Percentiles rank a stretch among this genome's conserved stretches.
Evolutionary conservation across 2,329 filamentous ascomycete genomes (phyloP).

Genomic region (Cordyceps pruinosa): DNA sequence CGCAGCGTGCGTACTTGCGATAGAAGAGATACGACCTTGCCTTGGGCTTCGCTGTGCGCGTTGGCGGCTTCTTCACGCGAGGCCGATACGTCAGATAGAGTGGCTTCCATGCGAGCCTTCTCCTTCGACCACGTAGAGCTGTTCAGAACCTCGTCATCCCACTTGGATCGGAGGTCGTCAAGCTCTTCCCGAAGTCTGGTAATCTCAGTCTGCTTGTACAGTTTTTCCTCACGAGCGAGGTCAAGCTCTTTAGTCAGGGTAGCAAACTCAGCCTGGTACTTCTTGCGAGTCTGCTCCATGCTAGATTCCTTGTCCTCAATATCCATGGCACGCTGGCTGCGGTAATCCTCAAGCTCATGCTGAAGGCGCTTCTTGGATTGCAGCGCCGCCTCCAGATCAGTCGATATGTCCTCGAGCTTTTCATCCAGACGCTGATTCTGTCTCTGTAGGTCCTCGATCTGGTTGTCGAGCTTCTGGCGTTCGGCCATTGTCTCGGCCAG

Average conservation of each 20-base stretch:
- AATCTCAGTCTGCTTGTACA: constrained; percentile 80
- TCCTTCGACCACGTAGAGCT: constrained; percentile 98
- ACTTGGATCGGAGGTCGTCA: constrained; percentile 89
- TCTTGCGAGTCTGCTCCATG: constrained; percentile 94
- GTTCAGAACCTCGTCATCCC: constrained; percentile 97
- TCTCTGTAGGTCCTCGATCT: constrained; percentile 83
- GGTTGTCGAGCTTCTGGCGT: constrained; percentile 79
- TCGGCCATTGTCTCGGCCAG: constrained; percentile 88
- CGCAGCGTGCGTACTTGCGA: constrained; percentile 83
- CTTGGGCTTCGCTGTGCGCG: constrained; percentile 90
- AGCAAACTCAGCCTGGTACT: constrained; percentile 91
- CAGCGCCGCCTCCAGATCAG: constrained; percentile 75
- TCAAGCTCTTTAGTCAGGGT: constrained; percentile 88
- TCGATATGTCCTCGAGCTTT: constrained; percentile 82
- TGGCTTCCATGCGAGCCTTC: constrained; percentile 84
- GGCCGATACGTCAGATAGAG: constrained; percentile 77
- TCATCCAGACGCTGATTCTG: constrained; percentile 87
- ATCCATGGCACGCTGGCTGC: constrained; percentile 88
- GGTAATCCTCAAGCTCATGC: constrained; percentile 95
- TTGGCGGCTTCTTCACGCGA: constrained; percentile 91
- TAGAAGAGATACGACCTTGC: constrained; percentile 83
- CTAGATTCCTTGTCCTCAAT: constrained; percentile 94
- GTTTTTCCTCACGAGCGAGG: constrained; percentile 82
- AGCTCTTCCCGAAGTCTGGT: constrained; percentile 88
- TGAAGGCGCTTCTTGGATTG: constrained; percentile 92